Conservation (phyloP, 2,329 filamentous ascomycete genomes). For the Xylariaceae sp. region DNA sequence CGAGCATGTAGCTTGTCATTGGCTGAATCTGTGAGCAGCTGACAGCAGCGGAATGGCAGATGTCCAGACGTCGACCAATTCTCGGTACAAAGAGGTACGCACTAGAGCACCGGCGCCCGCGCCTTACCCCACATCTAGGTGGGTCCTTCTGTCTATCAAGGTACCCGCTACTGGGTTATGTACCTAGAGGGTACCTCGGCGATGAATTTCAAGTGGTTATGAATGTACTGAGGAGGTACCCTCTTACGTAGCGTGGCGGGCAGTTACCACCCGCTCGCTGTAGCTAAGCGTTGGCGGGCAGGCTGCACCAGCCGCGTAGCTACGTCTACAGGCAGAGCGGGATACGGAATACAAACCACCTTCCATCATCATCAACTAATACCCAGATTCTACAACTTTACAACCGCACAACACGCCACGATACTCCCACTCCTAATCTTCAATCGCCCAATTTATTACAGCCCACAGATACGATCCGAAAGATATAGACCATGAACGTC, state of each 20-base stretch:
- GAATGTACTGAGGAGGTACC: not conserved
- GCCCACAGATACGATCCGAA: not conserved
- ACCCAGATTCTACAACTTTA: constrained; percentile 14
- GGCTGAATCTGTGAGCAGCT: constrained; percentile 7
- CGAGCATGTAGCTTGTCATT: constrained; percentile 22
- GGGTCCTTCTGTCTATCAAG: not conserved
- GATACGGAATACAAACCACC: not conserved
- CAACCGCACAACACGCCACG: constrained; percentile 2
- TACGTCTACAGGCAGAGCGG: constrained; percentile 19
- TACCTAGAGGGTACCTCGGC: not conserved
- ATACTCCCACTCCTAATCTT: not conserved
- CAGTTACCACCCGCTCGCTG: not conserved
- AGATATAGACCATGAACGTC: constrained; percentile 59
- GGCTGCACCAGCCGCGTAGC: constrained; percentile 40
- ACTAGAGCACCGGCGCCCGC: not conserved
- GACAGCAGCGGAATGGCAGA: not conserved
- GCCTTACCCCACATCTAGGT: not conserved
- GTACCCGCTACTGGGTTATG: not conserved
- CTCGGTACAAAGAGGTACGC: not conserved
- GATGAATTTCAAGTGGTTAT: not conserved
- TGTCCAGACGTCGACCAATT: not conserved
- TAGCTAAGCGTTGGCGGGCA: constrained; percentile 20
- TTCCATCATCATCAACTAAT: constrained; percentile 10
- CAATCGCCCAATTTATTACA: not conserved
- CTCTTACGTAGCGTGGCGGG: not conserved